Evolutionary conservation across 2,329 filamentous ascomycete species (phyloP).

Genomic region (Xylariaceae sp.): DNA sequence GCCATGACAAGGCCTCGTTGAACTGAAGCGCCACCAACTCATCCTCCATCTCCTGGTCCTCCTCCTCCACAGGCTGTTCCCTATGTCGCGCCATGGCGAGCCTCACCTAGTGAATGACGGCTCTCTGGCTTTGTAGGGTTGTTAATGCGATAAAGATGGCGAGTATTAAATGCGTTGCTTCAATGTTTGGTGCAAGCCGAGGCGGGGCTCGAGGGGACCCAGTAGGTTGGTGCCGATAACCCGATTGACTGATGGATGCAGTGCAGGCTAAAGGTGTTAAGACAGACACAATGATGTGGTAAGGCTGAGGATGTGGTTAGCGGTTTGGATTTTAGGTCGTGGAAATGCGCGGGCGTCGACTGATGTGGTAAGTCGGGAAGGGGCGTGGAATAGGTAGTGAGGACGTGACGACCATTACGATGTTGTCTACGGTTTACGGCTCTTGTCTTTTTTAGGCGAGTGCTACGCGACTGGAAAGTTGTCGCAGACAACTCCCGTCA

Average conservation of each 20-base stretch:
- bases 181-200: slow-evolving; percentile 3
- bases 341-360: slow-evolving; percentile 1
- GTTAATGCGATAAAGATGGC: not conserved
- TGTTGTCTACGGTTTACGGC: not conserved
- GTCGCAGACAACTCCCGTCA: slow-evolving; percentile 6
- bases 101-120: not conserved
- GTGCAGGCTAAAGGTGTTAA: not conserved
- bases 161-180: not conserved
- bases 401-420: slow-evolving; percentile 18
- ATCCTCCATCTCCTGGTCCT: slow-evolving; percentile 36
- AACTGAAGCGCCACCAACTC: slow-evolving; percentile 59
- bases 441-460: slow-evolving; percentile 20
- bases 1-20: slow-evolving; percentile 83
- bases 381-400: not conserved
- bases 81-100: slow-evolving; percentile 37
- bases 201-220: slow-evolving; percentile 10
- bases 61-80: slow-evolving; percentile 37
- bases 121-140: not conserved
- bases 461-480: slow-evolving; percentile 17
- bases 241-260: not conserved
- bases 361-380: not conserved
- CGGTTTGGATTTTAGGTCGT: not conserved
- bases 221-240: slow-evolving; percentile 1
- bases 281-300: not conserved
- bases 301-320: not conserved